Percentiles rank a stretch among this genome's conserved stretches.
Conservation (phyloP, 306 rosid genomes). For the Cucumis hystrix region DNA sequence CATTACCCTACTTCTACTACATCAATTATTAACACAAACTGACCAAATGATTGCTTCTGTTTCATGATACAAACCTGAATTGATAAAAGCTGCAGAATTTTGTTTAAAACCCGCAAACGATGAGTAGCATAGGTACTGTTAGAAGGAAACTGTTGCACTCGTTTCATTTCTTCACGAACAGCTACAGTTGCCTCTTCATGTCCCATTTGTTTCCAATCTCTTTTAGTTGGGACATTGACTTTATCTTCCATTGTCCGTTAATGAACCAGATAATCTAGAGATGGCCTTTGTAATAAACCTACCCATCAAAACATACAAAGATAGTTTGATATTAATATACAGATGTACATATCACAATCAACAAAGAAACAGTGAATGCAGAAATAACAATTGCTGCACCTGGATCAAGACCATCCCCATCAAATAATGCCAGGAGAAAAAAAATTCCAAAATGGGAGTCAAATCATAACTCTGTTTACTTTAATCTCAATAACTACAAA, state of each 20-base stretch:
- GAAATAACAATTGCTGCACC: background rate
- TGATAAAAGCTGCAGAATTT: constrained; percentile 60
- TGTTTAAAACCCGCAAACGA: constrained; percentile 69
- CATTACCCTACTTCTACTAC: too few relatives aligned
- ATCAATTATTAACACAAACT: background rate
- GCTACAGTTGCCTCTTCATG: constrained; percentile 36
- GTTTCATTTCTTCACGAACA: constrained; percentile 46
- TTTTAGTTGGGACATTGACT: constrained; percentile 19
- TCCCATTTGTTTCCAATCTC: constrained; percentile 26
- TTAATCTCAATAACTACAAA: background rate
- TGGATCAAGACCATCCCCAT: background rate
- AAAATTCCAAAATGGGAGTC: background rate
- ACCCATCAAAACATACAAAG: background rate
- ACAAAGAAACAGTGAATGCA: background rate
- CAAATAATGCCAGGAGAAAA: background rate
- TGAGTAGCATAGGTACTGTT: constrained; percentile 53
- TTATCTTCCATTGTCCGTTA: constrained; percentile 23
- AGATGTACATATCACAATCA: too few relatives aligned
- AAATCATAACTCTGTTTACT: background rate
- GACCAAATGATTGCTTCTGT: background rate
- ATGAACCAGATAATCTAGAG: constrained; percentile 1
- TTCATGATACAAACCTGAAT: constrained; percentile 35
- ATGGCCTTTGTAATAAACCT: background rate
- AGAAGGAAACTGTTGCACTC: constrained; percentile 47
- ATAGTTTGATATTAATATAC: background rate